Conservation (phyloP, 208 protist species). For the Phytomonas francai region DNA sequence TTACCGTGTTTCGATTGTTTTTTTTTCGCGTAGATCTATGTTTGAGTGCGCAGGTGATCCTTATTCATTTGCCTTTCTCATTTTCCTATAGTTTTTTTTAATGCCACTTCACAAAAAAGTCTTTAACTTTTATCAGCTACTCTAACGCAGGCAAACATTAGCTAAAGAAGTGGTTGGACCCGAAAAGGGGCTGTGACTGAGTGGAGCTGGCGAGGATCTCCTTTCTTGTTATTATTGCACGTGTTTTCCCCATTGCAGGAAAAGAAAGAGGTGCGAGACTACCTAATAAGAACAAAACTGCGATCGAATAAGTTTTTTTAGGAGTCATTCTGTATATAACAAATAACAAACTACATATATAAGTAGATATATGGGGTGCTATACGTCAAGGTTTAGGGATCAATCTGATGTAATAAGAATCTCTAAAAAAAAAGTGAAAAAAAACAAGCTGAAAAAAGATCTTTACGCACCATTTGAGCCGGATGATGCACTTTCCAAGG, state of each 20-base stretch:
- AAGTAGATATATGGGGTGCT: background rate
- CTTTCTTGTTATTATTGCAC: background rate
- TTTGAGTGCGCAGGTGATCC: background rate
- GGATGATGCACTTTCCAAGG: constrained; percentile 16
- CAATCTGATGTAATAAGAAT: background rate
- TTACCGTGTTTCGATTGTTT: background rate
- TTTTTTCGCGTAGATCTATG: background rate
- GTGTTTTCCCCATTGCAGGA: background rate
- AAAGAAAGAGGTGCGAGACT: background rate
- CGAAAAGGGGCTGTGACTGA: background rate
- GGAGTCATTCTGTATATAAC: background rate
- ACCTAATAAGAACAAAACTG: background rate
- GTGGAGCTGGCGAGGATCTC: background rate
- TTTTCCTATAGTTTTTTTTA: background rate
- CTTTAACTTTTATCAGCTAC: background rate
- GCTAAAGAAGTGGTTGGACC: background rate
- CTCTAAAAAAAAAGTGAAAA: background rate
- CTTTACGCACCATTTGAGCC: constrained; percentile 17
- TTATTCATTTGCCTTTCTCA: background rate
- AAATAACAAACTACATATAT: constrained; percentile 11
- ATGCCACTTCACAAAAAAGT: background rate
- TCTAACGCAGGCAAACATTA: background rate
- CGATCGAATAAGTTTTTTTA: background rate
- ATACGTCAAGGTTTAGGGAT: background rate
- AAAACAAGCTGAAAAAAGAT: background rate